Evolutionary conservation across 2,329 filamentous ascomycete genomes (phyloP), one percentile per base, ranked within the genome.

Genomic region (Fusarium duplospermum): DNA sequence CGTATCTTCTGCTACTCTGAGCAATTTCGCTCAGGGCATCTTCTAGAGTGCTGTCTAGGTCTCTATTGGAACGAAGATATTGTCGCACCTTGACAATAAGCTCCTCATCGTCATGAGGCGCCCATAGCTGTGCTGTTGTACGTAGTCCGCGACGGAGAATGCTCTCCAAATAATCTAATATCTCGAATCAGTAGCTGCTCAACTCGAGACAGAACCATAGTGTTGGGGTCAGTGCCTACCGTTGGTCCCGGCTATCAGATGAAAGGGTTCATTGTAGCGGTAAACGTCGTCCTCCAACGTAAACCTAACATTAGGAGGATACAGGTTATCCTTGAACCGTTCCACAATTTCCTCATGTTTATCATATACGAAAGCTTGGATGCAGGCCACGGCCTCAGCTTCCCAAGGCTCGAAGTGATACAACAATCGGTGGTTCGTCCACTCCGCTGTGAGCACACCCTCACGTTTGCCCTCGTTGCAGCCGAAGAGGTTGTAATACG

Each of bases 401-500:
- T 76, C 72, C 72, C 72, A 76, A 27, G 72, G 69, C 4, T 76
- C 61, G 11, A 76, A 73, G 3, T 54, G 57, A 47, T 14, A 45
- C 7, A 45, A 6, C 9, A 45, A 45, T 7, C 13, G 40, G 40
- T 45, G 6, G 40, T 45, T 45, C 3, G 40, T 24, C 40, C 40
- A 45, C 2, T 24, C 40, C 13, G 2, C 18, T 10, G 18, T 10
- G 10, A 67, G 68, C 6, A 1, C 20, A 8, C 64, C 64, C 6
- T 60, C 13, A 4, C 69, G 64, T 20, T 11, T 45, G 35, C 66
- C 70, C 31, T 63, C 20, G 50, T 71, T 70, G 14, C 35, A 62
- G 14, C 61, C 61, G 14, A 63, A 63, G 18, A 63, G 45, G 9
- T 73, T 70, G 27, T 69, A 33, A 62, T 62, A 77, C 2, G 68